Conservation (phyloP, 805 yeast genomes). For the Candida hungchunana region DNA sequence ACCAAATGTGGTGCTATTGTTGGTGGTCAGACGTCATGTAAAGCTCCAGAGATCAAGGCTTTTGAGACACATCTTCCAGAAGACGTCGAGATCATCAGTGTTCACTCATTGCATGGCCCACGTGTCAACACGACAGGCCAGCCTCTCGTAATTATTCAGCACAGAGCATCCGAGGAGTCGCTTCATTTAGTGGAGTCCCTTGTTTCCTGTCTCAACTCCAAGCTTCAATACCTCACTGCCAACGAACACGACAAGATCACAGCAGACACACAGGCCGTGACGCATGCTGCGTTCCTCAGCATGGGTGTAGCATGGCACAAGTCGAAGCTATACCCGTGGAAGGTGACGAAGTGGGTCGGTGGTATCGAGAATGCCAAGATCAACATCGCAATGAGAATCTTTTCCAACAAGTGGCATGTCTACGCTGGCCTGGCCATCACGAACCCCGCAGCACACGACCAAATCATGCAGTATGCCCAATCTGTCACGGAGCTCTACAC, state of each 20-base stretch:
- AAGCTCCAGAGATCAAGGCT: constrained; percentile 83
- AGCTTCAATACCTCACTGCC: constrained; percentile 73
- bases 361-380: constrained; percentile 96
- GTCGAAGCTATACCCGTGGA: constrained; percentile 87
- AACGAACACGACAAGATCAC: constrained; percentile 90
- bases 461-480: constrained; percentile 82
- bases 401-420: constrained; percentile 94
- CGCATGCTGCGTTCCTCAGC: constrained; percentile 93
- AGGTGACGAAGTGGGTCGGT: constrained; percentile 77
- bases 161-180: constrained; percentile 52
- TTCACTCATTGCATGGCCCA: constrained; percentile 96
- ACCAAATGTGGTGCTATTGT: constrained; percentile 85
- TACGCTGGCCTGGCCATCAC: constrained; percentile 97
- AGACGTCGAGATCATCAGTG: constrained; percentile 78
- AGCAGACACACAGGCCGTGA: constrained; percentile 97
- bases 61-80: constrained; percentile 70
- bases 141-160: constrained; percentile 83
- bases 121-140: constrained; percentile 85
- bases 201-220: constrained; percentile 72
- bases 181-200: constrained; percentile 59
- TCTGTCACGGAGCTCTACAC: constrained; percentile 81
- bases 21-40: constrained; percentile 98
- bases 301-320: constrained; percentile 97
- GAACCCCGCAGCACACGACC: constrained; percentile 90
- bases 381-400: constrained; percentile 87